Percentiles rank a stretch among this genome's conserved stretches.
Evolutionary conservation across 345 rosid species (phyloP).

Genomic region (Psidium friedrichsthalianum): DNA sequence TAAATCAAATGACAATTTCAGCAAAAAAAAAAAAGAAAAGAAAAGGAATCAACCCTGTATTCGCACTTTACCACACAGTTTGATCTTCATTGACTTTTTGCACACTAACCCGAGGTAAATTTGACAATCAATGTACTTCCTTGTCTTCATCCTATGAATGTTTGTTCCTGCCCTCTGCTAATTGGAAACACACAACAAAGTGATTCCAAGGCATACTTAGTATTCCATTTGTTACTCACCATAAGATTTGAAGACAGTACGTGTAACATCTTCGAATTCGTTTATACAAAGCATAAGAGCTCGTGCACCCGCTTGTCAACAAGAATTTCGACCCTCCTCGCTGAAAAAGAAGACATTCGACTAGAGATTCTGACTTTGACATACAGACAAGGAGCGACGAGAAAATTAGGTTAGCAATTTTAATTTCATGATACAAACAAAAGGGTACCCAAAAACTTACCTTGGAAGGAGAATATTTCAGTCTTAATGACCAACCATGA

Average conservation of each 20-base stretch:
- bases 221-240: neutral
- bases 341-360: too few relatives aligned
- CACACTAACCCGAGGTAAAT: neutral
- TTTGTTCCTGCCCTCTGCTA: neutral
- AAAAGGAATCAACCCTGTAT: neutral
- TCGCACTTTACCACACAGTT: fast-evolving
- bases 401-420: neutral
- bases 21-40: neutral
- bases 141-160: neutral
- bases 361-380: too few relatives aligned
- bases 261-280: neutral
- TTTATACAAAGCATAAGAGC: too few relatives aligned
- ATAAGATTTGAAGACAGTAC: neutral
- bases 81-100: neutral
- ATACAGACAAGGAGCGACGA: too few relatives aligned
- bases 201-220: neutral
- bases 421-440: neutral
- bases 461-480: neutral
- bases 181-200: neutral
- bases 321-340: too few relatives aligned
- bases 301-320: too few relatives aligned
- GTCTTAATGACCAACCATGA: neutral
- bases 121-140: neutral
- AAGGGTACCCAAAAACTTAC: neutral
- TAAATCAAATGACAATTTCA: too few relatives aligned